Evolutionary conservation across 331 rosid species (phyloP), one percentile per base, ranked within the genome.

Genomic region (Acacia pycnantha): DNA sequence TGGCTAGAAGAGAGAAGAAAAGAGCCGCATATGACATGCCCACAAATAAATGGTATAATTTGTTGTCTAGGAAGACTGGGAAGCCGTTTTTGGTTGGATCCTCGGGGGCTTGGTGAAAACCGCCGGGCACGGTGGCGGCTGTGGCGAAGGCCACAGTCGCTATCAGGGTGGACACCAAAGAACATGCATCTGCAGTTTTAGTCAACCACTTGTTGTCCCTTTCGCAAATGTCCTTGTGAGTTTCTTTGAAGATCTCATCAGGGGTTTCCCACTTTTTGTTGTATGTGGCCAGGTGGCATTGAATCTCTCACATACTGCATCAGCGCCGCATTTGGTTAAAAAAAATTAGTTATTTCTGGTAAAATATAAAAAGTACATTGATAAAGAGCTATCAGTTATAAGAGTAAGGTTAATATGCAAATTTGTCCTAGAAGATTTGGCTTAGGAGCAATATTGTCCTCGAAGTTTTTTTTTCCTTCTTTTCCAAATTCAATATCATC

Each of bases 401-500:
- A 7, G 1, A 40, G 43, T 40, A 8, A 5, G 37, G 37, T 33
- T 33, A 40, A 6, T 5, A 1, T 40, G 10, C 10, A 41, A 41
- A 41, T 41, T 41, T 41, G n/a, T 1, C 5, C 0, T 0, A 4
- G 21, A 48, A 4, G 19, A 48, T 0, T 48, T 48, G 0, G 0
- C 0, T 41, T 1, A 41, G n/a, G n/a, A 41, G 46, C 2, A 41
- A 41, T 9, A 6, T 9, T 1, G 0, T 7, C 3, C 0, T 8
- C 0, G 0, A 41, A 41, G 2, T 41, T 8, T 8, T 41, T 8
- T 41, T 41, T 8, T 1, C 1, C 7, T n/a, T n/a, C n/a, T n/a
- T n/a, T n/a, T n/a, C n/a, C n/a, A n/a, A 0, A 6, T 41, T 41
- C 2, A 41, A 8, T 8, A 8, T 41, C 1, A 6, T 1, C 0